A percentile compares a stretch with the other conserved stretches of the same genome.
Conservation (phyloP, 1,139 yeast species). For the Geotrichum bryndzae region DNA sequence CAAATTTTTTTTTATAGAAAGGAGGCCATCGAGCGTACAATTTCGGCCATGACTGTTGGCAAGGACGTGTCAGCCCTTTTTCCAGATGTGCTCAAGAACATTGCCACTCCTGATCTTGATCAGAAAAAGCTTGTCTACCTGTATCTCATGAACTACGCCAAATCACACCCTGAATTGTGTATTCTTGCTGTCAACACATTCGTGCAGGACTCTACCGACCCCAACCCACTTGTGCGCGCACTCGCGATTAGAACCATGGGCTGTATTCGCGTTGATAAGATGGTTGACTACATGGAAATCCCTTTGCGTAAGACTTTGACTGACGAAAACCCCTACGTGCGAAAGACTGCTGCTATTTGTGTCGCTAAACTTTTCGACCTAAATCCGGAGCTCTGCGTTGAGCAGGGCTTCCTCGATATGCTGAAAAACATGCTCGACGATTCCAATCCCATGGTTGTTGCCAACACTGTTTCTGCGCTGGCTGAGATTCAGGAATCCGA, state of each 20-base stretch:
- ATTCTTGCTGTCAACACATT: conserved; percentile 96
- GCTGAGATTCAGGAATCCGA: conserved; percentile 75
- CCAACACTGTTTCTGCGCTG: conserved; percentile 83
- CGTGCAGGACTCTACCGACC: conserved; percentile 90
- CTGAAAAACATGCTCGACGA: conserved; percentile 71
- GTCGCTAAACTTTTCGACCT: conserved; percentile 93
- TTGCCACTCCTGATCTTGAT: conserved; percentile 94
- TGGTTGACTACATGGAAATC: conserved; percentile 89
- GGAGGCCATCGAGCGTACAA: conserved; percentile 94
- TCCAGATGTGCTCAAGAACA: conserved; percentile 93
- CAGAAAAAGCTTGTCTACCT: conserved; percentile 94
- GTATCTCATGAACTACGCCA: conserved; percentile 95
- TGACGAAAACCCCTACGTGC: conserved; percentile 94
- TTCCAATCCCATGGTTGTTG: conserved; percentile 88
- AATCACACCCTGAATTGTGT: conserved; percentile 90
- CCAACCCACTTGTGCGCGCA: conserved; percentile 92
- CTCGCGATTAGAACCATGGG: conserved; percentile 98
- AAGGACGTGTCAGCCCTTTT: conserved; percentile 92
- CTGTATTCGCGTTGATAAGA: conserved; percentile 89
- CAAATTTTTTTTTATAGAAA: conserved; percentile 41
- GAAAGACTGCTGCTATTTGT: conserved; percentile 96
- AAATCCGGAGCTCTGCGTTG: conserved; percentile 72
- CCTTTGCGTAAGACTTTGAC: conserved; percentile 78
- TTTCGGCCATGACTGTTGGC: conserved; percentile 98
- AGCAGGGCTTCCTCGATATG: conserved; percentile 74